These are phyloP conservation scores for Claviceps citrina DNA, from an alignment of 2,329 filamentous ascomycete genomes.

Conservation along the genomic window DNA sequence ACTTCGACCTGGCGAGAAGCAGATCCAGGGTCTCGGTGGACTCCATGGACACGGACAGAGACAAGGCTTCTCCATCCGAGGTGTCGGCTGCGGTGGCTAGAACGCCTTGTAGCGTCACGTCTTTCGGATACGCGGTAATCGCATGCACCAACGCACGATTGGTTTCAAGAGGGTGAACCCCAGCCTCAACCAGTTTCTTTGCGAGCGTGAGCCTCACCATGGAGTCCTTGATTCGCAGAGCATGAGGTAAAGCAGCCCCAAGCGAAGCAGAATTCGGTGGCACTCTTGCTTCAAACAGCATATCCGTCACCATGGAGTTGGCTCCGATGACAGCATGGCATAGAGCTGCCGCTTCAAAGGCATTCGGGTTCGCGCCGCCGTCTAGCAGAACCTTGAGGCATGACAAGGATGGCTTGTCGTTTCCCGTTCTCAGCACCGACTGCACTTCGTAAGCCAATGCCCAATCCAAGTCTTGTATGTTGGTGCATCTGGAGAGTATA, in stretches of 20 bases:
- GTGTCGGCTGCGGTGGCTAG: conserved; percentile 33
- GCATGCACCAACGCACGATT: conserved; percentile 38
- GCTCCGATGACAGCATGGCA: conserved; percentile 33
- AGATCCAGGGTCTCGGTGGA: conserved; percentile 30
- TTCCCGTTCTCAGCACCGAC: conserved; percentile 20
- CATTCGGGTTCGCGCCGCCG: conserved; percentile 39
- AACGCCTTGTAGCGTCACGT: conserved; percentile 31
- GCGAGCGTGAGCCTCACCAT: conserved; percentile 37
- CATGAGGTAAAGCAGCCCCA: conserved; percentile 34
- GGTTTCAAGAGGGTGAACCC: conserved; percentile 31
- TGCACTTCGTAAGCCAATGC: conserved; percentile 37
- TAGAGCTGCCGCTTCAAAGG: conserved; percentile 34
- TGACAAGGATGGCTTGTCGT: conserved; percentile 24
- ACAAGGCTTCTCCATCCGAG: conserved; percentile 33
- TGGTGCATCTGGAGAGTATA: conserved; percentile 28
- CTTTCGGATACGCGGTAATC: conserved; percentile 30
- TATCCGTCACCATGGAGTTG: conserved; percentile 29
- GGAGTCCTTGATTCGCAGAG: conserved; percentile 33
- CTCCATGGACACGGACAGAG: conserved; percentile 29
- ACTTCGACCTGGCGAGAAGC: conserved; percentile 24
- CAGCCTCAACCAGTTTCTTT: conserved; percentile 33
- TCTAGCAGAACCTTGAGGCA: conserved; percentile 32
- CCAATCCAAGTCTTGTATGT: conserved; percentile 27
- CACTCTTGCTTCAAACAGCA: conserved; percentile 27
- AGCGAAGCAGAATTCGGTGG: conserved; percentile 28